These are phyloP conservation scores for Podila clonocystis DNA, from an alignment of 192 early-diverging fungal genomes.

Conservation along the genomic window DNA sequence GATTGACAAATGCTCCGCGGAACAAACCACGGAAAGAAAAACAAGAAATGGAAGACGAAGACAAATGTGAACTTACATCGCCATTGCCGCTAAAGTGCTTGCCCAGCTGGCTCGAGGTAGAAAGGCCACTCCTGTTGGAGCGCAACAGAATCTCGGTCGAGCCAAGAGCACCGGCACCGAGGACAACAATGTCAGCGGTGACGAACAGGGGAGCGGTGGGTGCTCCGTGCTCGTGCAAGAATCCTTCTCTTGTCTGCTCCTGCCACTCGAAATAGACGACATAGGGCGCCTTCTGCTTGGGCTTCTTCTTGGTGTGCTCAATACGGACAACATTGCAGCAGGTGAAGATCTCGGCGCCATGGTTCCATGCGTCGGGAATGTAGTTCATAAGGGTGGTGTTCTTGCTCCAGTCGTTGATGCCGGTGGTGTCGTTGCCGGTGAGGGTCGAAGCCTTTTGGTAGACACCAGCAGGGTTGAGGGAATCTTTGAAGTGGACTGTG, in stretches of 20 bases:
- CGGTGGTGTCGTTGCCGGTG: conserved; percentile 56
- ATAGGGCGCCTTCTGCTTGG: conserved; percentile 22
- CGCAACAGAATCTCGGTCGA: conserved; percentile 54
- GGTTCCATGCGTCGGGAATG: conserved; percentile 61
- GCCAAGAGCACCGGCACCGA: conserved; percentile 56
- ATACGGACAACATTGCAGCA: conserved; percentile 46
- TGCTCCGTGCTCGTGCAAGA: conserved; percentile 23
- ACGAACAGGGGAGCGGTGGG: conserved; percentile 50
- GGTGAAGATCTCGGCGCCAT: conserved; percentile 58
- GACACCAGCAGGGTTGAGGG: conserved; percentile 55
- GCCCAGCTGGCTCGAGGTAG: conserved; percentile 46
- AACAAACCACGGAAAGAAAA: too few relatives aligned
- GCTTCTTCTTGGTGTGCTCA: conserved; percentile 26
- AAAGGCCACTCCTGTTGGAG: conserved; percentile 46
- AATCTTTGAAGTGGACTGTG: conserved; percentile 52
- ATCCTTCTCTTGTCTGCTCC: conserved; percentile 29
- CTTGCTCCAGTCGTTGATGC: conserved; percentile 59
- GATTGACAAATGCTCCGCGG: too few relatives aligned
- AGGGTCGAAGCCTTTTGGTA: conserved; percentile 46
- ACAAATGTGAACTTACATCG: conserved; percentile 47
- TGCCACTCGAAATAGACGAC: conserved; percentile 60
- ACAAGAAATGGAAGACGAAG: not conserved
- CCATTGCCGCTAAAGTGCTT: conserved; percentile 59
- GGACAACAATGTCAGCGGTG: conserved; percentile 53
- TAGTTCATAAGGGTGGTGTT: conserved; percentile 59